Evolutionary conservation across 305 asterid species (phyloP), one percentile per base, ranked within the genome.

Genomic region (Andrographis paniculata): DNA sequence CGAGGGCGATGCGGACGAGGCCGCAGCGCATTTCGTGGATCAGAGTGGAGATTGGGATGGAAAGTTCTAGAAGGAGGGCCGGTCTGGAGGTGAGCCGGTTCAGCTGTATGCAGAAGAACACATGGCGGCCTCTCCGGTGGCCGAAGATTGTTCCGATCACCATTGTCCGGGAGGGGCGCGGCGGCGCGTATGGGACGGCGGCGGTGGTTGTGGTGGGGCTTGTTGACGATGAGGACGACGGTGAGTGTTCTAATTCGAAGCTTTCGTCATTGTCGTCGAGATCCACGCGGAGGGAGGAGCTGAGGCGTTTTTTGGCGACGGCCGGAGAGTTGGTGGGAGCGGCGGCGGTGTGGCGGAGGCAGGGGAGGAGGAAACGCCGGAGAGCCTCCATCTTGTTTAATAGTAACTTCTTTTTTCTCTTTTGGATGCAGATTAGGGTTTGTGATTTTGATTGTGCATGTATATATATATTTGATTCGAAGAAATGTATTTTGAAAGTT

Each of bases 91-190:
- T 58, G 53, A 76, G 75, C 7, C 95, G 93, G 65, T 83, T 72
- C 35, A 74, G 92, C 33, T 89, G 98, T 11, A 91, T 56, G 74
- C 95, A 91, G 79, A 91, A 75, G 95, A 95, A 86, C 14, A 82
- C 87, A 59, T 82, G 98, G 52, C 89, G 79, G 48, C 91, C 87
- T 17, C 71, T 70, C 0, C 95, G 88, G 63, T 73, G 80, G 54
- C 93, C 93, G 71, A 76, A 86, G 61, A 91, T 86, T 42, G 98
- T 86, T 14, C 95, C 98, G 63, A 80, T 77, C 13, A 82, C 96
- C 96, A 91, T 91, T 9, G 96, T 80, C 10, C 78, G 71, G 27
- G 96, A 91, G 16, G 82, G 46, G 3, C 98, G 85, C 14, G 94
- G 75, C 1, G 88, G 84, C 0, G 67, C 87, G 10, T n/a, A n/a